These are phyloP conservation scores for Globisporangium cystogenes DNA, from an alignment of 352 stramenopile genomes.

Conservation along the genomic window DNA sequence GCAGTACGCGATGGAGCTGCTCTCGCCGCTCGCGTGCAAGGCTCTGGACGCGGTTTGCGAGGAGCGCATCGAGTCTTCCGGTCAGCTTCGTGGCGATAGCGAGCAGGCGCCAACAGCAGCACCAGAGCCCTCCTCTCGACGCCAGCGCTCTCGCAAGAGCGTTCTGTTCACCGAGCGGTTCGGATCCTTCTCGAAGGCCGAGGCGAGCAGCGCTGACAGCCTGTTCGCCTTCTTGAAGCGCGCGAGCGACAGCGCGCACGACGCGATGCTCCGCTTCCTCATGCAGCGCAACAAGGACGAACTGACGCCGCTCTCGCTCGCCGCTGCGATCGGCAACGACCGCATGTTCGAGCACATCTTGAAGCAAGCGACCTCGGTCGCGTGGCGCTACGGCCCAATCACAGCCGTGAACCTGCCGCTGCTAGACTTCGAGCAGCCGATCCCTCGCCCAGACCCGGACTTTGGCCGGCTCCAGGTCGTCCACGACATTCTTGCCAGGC, in stretches of 20 bases:
- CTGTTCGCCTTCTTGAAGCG: slow-evolving; percentile 32
- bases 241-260: slow-evolving; percentile 20
- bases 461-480: slow-evolving; percentile 17
- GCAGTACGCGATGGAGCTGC: slow-evolving; percentile 32
- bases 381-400: slow-evolving; percentile 56
- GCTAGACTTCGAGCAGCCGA: slow-evolving; percentile 47
- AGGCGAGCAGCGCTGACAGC: not conserved
- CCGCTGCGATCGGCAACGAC: slow-evolving; percentile 39
- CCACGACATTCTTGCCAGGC: slow-evolving; percentile 8
- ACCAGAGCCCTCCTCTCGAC: not conserved
- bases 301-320: slow-evolving; percentile 50
- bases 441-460: slow-evolving; percentile 14
- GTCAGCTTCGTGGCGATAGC: not conserved
- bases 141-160: too few relatives aligned
- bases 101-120: not conserved
- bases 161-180: not conserved
- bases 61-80: slow-evolving; percentile 6
- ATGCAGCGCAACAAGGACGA: slow-evolving; percentile 47
- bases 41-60: slow-evolving; percentile 6
- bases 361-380: slow-evolving; percentile 29
- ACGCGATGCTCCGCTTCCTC: slow-evolving; percentile 30
- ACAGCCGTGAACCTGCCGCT: slow-evolving; percentile 47
- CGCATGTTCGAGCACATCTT: slow-evolving; percentile 61
- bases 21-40: slow-evolving; percentile 10
- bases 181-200: not conserved